These are phyloP conservation scores for Neoboletus brunneissimus DNA, from an alignment of 768 basidiomycete genomes.

Conservation along the genomic window DNA sequence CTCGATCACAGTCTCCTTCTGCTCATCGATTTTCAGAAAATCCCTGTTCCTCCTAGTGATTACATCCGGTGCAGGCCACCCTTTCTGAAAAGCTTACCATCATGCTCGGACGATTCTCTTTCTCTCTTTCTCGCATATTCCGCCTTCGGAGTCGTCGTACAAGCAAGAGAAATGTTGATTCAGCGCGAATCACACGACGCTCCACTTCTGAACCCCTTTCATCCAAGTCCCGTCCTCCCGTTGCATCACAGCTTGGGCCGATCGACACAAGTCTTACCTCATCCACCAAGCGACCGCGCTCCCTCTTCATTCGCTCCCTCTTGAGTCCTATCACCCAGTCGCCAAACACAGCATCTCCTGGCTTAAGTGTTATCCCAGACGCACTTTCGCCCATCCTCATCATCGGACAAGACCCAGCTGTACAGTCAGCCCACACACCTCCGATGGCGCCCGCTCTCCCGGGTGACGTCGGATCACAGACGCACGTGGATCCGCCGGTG, in stretches of 20 bases:
- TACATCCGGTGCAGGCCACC: constrained; percentile 15
- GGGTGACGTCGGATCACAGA: neutral
- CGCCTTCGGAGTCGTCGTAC: constrained; percentile 13
- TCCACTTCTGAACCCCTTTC: neutral
- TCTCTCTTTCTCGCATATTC: constrained; percentile 17
- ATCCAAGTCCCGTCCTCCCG: neutral
- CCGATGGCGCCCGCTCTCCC: neutral
- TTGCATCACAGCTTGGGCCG: neutral
- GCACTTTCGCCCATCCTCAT: constrained; percentile 7
- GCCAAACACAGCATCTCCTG: neutral
- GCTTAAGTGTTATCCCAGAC: neutral
- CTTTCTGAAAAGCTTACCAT: neutral
- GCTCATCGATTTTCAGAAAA: neutral
- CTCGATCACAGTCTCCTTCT: neutral
- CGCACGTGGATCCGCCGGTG: neutral
- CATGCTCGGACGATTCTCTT: constrained; percentile 21
- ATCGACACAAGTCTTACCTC: neutral
- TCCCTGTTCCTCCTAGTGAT: neutral
- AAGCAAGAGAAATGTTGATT: neutral
- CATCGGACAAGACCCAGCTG: constrained; percentile 9
- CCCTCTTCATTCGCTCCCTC: neutral
- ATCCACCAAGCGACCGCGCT: neutral
- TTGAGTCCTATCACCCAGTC: neutral
- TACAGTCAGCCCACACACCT: neutral
- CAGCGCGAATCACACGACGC: neutral